These are phyloP conservation scores for Pestalotiopsis sp. DNA, from an alignment of 2,329 filamentous ascomycete genomes.

Conservation along the genomic window DNA sequence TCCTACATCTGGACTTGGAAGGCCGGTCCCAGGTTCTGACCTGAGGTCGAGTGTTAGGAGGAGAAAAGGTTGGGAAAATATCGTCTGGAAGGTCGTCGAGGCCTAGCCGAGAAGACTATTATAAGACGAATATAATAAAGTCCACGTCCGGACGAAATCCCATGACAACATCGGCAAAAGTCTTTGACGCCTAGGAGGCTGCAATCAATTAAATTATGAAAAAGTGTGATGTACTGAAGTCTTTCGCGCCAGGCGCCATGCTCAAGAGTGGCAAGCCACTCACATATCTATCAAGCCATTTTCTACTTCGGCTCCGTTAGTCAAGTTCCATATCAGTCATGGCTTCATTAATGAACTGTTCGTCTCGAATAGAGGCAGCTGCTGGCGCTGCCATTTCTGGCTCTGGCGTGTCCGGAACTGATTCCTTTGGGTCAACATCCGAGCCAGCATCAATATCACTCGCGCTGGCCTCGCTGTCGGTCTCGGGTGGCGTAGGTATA, in stretches of 20 bases:
- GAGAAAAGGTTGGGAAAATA: slow-evolving; percentile 26
- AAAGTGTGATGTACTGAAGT: not conserved
- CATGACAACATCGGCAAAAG: not conserved
- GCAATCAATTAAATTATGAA: no score
- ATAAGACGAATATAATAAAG: not conserved
- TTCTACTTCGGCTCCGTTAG: not conserved
- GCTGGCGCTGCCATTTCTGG: slow-evolving; percentile 9
- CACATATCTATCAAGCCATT: not conserved
- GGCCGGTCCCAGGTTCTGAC: slow-evolving; percentile 16
- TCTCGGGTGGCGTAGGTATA: slow-evolving; percentile 56
- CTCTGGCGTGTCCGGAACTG: slow-evolving; percentile 20
- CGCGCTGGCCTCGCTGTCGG: slow-evolving; percentile 50
- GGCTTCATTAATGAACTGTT: slow-evolving; percentile 22
- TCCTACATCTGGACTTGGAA: slow-evolving; percentile 16
- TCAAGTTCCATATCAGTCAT: slow-evolving; percentile 17
- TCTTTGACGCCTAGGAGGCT: not conserved
- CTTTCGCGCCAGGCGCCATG: not conserved
- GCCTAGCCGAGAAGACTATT: not conserved
- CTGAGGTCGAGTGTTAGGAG: slow-evolving; percentile 15
- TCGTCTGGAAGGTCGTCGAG: slow-evolving; percentile 23
- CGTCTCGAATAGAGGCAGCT: slow-evolving; percentile 7
- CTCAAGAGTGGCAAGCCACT: not conserved
- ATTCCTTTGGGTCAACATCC: slow-evolving; percentile 26
- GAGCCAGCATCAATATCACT: slow-evolving; percentile 42
- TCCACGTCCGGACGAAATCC: not conserved